These are phyloP conservation scores for Sclerotiophoma versabilis DNA, from an alignment of 2,329 filamentous ascomycete species.

Conservation along the genomic window DNA sequence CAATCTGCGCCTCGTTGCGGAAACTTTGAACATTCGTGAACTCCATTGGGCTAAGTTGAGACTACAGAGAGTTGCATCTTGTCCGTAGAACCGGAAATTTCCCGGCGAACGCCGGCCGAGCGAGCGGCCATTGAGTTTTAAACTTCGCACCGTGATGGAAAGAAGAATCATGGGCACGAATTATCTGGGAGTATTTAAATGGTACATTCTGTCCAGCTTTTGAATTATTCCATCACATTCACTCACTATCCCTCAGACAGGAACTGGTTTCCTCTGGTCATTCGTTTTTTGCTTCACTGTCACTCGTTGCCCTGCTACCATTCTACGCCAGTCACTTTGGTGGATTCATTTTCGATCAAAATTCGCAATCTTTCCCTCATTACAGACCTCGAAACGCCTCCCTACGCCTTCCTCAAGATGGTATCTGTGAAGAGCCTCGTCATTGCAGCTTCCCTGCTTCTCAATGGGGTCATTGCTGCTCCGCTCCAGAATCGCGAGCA, in stretches of 20 bases:
- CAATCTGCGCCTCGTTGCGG: neutral
- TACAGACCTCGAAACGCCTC: neutral
- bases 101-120: neutral
- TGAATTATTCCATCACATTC: neutral
- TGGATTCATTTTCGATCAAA: neutral
- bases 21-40: neutral
- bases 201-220: neutral
- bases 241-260: neutral
- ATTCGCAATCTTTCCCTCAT: neutral
- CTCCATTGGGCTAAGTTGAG: neutral
- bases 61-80: neutral
- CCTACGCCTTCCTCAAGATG: neutral
- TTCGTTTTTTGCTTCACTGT: neutral
- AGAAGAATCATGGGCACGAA: too few species aligned
- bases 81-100: neutral
- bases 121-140: too few species aligned
- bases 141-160: too few species aligned
- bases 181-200: neutral
- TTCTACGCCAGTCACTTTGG: neutral
- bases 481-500: neutral
- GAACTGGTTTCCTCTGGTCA: constrained; percentile 1
- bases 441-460: neutral
- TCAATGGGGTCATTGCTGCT: neutral
- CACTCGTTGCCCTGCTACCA: neutral
- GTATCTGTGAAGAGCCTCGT: neutral